Base-by-base conservation (phyloP, 495 filamentous ascomycete genomes). In the Penicillium waksmanii region DNA sequence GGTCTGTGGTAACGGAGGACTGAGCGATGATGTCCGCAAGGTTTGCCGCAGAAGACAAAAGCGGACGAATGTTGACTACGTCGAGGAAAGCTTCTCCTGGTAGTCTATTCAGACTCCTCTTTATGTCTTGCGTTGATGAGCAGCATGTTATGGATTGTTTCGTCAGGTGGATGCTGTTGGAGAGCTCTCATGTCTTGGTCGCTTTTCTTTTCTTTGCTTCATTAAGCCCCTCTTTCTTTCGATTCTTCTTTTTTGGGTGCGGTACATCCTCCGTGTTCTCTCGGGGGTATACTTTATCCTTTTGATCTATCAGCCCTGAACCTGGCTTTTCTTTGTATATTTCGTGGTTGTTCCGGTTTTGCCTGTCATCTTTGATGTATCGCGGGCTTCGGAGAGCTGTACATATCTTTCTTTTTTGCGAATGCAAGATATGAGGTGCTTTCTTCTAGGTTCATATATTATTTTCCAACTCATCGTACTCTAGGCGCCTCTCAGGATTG, bases 41-140 rank as follows among this genome's bases (percentile, higher is more conserved):
- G 89, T 91, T 13, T 87, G 90, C 46, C 80, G 93, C 46, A 82
- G 79, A 58, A 78, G 86, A 63, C 86, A 94, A 67, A 79, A 80
- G 46, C 56, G 67, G 43, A 80, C 81, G 36, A 87, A 86, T 54
- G 79, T 97, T 18, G 91, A 96, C 66, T 93, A 93, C 64, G 77
- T 91, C 36, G 91, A 97, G 74, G 92, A 98, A 74, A 87, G 84
- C 55, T 97, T 97, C 74, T 89, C 89, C 2, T 97, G 93, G 93
- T 97, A 70, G 34, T 31, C 7, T 3, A 2, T 18, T 11, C 27
- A 17, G 51, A 21, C 12, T 19, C 21, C 21, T 18, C 15, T 8
- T 35, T 38, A 25, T 53, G 44, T 52, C n/a, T 44, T 19, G 42
- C 42, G 19, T 44, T 44, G n/a, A 44, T 35, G 19, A 13, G 12